Evolutionary conservation across 129 eudicot genomes (phyloP).

Genomic region (Artemisia argyi): DNA sequence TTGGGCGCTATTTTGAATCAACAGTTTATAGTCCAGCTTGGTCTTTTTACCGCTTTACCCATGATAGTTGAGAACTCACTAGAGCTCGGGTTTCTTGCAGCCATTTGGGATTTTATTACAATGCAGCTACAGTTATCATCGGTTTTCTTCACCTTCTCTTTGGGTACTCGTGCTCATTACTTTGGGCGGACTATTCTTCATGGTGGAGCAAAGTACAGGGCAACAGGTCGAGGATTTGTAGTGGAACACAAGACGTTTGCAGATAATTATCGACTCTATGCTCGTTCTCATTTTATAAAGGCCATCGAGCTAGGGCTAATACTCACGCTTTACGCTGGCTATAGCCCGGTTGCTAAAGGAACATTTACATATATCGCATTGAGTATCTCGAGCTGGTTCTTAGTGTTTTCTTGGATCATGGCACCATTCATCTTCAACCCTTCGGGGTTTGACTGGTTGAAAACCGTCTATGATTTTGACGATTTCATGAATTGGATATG

Average conservation of each 20-base stretch:
- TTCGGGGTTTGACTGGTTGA: conserved; percentile 87
- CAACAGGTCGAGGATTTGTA: conserved; percentile 94
- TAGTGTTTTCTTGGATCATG: conserved; percentile 84
- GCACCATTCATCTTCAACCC: conserved; percentile 89
- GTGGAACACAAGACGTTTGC: conserved; percentile 83
- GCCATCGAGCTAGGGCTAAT: conserved; percentile 85
- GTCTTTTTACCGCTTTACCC: conserved; percentile 82
- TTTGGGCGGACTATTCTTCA: conserved; percentile 90
- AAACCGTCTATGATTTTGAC: conserved; percentile 81
- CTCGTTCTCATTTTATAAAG: conserved; percentile 88
- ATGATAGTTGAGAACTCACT: conserved; percentile 86
- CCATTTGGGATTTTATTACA: conserved; percentile 84
- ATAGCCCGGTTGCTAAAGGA: conserved; percentile 67
- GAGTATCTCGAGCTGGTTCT: conserved; percentile 80
- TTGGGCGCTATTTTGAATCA: conserved; percentile 83
- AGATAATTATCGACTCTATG: conserved; percentile 73
- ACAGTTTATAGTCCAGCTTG: conserved; percentile 79
- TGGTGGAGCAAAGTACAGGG: conserved; percentile 93
- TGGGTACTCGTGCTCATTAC: conserved; percentile 94
- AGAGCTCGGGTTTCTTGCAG: conserved; percentile 78
- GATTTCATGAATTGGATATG: conserved; percentile 90
- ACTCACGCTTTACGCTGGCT: conserved; percentile 66
- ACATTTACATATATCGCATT: conserved; percentile 73
- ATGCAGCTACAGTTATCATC: conserved; percentile 86
- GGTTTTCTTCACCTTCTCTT: conserved; percentile 73